phyloP scores from a whole-genome alignment of 768 basidiomycete genomes.

The Dacryopinax primogenitus region DNA sequence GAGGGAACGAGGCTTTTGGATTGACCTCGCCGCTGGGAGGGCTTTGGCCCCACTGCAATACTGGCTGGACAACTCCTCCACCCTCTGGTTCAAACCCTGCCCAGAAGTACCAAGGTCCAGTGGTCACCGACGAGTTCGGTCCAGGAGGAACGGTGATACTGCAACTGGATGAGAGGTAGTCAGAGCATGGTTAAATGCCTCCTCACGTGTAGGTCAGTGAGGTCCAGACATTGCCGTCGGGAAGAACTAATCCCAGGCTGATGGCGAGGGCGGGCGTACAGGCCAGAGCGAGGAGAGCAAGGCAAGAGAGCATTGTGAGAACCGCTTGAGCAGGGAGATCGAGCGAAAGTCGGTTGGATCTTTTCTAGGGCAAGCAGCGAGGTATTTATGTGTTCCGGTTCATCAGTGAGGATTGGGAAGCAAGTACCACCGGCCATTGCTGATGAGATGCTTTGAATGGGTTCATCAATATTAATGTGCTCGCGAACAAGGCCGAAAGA shows the following conservation, averaged over 20 bases:
- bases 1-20: not conserved
- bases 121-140: not conserved
- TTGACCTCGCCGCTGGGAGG: not conserved
- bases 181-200: not conserved
- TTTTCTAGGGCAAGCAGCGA: too few relatives aligned
- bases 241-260: not conserved
- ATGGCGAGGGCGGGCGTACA: not conserved
- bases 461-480: too few relatives aligned
- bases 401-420: too few relatives aligned
- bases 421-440: too few relatives aligned
- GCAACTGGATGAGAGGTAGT: not conserved
- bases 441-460: too few relatives aligned
- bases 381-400: too few relatives aligned
- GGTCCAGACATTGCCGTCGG: slow-evolving; percentile 3
- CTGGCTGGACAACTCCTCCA: slow-evolving; percentile 9
- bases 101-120: slow-evolving; percentile 5
- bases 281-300: not conserved
- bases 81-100: not conserved
- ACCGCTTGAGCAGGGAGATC: too few relatives aligned
- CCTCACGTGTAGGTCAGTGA: not conserved
- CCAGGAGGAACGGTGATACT: slow-evolving; percentile 5
- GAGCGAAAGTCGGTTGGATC: too few relatives aligned
- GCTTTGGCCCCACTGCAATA: slow-evolving; percentile 5
- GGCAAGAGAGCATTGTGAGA: not conserved
- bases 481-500: too few relatives aligned